Evolutionary conservation across 148 eudicot species (phyloP).

Genomic region (Heliosperma pusillum): DNA sequence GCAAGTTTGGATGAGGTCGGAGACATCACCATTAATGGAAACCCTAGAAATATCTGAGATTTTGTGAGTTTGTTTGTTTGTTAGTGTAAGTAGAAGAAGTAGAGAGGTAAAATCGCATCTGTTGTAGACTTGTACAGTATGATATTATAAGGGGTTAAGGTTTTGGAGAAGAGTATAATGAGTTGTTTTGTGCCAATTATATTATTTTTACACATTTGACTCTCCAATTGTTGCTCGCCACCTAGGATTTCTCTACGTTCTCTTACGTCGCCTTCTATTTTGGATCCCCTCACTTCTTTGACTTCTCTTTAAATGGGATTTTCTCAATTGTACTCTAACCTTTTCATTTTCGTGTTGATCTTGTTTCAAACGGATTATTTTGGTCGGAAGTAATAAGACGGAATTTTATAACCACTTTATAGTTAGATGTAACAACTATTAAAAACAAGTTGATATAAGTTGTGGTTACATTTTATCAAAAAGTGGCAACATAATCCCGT

Average conservation of each 20-base stretch:
- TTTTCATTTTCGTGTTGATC: too few relatives aligned
- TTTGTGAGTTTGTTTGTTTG: neutral
- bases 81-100: neutral
- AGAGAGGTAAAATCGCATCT: too few relatives aligned
- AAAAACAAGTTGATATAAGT: too few relatives aligned
- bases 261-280: neutral
- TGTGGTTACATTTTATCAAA: too few relatives aligned
- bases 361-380: too few relatives aligned
- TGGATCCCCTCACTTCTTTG: neutral
- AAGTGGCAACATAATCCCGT: too few relatives aligned
- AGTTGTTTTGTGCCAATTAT: slow-evolving; percentile 33
- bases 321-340: too few relatives aligned
- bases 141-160: neutral
- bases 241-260: slow-evolving; percentile 18
- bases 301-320: too few relatives aligned
- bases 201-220: slow-evolving; percentile 30
- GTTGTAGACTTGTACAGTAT: too few relatives aligned
- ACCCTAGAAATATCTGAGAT: neutral
- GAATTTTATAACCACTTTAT: too few relatives aligned
- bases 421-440: too few relatives aligned
- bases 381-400: too few relatives aligned
- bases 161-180: neutral
- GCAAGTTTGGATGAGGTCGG: slow-evolving; percentile 29
- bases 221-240: slow-evolving; percentile 28
- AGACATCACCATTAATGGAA: slow-evolving; percentile 35